A percentile compares a stretch with the other conserved stretches of the same genome.
Evolutionary conservation across 306 rosid genomes (phyloP).

Genomic region (Inga laurina): DNA sequence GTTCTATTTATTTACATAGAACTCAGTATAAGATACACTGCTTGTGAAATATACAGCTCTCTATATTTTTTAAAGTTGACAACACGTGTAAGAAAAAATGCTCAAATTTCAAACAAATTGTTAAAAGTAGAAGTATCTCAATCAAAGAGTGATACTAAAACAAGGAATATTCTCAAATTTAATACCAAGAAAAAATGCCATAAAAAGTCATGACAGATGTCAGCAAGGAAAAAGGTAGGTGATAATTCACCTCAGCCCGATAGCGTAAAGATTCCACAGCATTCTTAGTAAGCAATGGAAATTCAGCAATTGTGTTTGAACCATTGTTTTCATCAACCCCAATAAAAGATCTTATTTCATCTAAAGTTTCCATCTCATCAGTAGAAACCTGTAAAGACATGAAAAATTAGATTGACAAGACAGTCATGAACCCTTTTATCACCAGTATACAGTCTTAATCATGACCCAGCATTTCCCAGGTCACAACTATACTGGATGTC

Average conservation of each 20-base stretch:
- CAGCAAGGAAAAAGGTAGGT: constrained; percentile 21
- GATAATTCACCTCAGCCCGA: constrained; percentile 82
- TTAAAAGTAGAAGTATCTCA: not conserved
- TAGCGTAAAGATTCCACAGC: constrained; percentile 91
- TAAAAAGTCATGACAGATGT: not conserved
- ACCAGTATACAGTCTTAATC: constrained; percentile 17
- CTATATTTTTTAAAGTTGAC: not conserved
- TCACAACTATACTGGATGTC: constrained; percentile 17
- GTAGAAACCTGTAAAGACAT: constrained; percentile 68
- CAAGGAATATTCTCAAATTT: not conserved
- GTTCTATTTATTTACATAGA: not conserved
- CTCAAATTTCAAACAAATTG: not conserved
- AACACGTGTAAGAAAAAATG: not conserved
- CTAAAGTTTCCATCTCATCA: constrained; percentile 77
- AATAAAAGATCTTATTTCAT: constrained; percentile 67
- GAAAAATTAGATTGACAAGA: constrained; percentile 1
- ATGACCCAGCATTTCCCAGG: constrained; percentile 13
- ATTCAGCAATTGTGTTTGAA: constrained; percentile 58
- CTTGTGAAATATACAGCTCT: not conserved
- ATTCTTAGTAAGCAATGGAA: constrained; percentile 72
- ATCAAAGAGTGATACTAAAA: constrained; percentile 8
- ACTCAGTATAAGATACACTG: not conserved
- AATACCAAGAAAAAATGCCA: not conserved
- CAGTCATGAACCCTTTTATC: not conserved
- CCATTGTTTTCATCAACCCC: constrained; percentile 68